Percentiles rank a stretch among this genome's conserved stretches.
Evolutionary conservation across 2,329 filamentous ascomycete species (phyloP).

Genomic region (Exophiala sideris): DNA sequence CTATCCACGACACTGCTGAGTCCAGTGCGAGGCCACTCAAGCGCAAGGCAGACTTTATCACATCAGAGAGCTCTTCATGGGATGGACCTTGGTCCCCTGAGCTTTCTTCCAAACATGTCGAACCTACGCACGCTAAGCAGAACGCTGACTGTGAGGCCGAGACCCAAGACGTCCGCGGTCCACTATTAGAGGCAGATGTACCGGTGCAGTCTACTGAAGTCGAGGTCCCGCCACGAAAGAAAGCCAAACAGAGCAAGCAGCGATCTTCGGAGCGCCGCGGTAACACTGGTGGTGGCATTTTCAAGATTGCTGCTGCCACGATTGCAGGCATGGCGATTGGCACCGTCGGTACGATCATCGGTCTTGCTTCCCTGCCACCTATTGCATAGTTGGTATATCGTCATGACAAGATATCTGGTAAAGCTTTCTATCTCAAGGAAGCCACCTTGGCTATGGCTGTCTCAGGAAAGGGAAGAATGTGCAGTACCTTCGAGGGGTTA

Average conservation of each 20-base stretch:
- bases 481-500: no score
- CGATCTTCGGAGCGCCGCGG: neutral
- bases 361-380: constrained; percentile 41
- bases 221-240: constrained; percentile 13
- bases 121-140: neutral
- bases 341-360: constrained; percentile 39
- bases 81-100: neutral
- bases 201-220: constrained; percentile 8
- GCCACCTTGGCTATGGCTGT: no score
- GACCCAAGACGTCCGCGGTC: constrained; percentile 7
- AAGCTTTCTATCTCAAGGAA: no score
- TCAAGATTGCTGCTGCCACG: constrained; percentile 40
- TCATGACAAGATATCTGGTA: no score
- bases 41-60: constrained; percentile 26
- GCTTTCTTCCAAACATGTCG: neutral
- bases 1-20: neutral
- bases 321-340: constrained; percentile 41
- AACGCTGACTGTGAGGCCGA: neutral
- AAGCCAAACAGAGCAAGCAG: constrained; percentile 18
- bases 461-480: no score
- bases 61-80: constrained; percentile 25
- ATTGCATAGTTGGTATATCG: neutral
- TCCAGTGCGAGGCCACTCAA: constrained; percentile 10
- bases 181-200: constrained; percentile 29
- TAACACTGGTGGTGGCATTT: constrained; percentile 23